Base-by-base conservation (phyloP, 371 early-diverging fungal genomes). In the Mucor saturninus region DNA sequence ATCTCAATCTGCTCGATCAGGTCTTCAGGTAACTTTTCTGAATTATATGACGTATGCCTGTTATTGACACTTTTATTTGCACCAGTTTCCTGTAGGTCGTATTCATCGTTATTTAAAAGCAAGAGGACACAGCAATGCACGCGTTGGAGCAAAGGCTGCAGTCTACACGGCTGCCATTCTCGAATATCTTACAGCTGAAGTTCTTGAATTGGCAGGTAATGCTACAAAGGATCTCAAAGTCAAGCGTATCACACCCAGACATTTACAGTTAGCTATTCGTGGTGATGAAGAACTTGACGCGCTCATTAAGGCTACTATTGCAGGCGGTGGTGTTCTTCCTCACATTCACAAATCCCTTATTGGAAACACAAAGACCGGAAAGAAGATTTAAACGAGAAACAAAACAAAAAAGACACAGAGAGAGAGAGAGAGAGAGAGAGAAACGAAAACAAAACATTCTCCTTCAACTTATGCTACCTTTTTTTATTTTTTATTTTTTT, bases 161-260 rank as follows among this genome's bases (percentile, higher is more conserved):
- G 93, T 95, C 6, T 95, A 95, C 74, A 87, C 90, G 58, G 93
- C 95, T 15, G 95, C 95, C 5, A 91, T 95, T 65, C 82, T 95
- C 54, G 95, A 95, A 81, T 95, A 95, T 72, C 80, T 95, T 64
- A 93, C 92, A 50, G 95, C 95, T 14, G 95, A 95, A 83, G 93
- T 95, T 14, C 83, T 95, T 43, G 95, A 95, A 77, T 83, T 95
- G 68, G 94, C 95, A 50, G 95, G 95, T 43, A 95, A 95, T 77
- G 95, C 95, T 8, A 89, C 93, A 48, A 92, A 91, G 76, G 95
- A 95, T 67, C 78, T 93, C 43, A 94, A 94, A 72, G 91, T 92
- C 61, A 95, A 93, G 76, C 87, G 95, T 68, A 95, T 95, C 66
- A 91, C 91, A 31, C 95, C 95, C 26, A 82, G 95, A 69, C 95